Conservation (phyloP, 179 eudicot species). For the Gypsophila paniculata region DNA sequence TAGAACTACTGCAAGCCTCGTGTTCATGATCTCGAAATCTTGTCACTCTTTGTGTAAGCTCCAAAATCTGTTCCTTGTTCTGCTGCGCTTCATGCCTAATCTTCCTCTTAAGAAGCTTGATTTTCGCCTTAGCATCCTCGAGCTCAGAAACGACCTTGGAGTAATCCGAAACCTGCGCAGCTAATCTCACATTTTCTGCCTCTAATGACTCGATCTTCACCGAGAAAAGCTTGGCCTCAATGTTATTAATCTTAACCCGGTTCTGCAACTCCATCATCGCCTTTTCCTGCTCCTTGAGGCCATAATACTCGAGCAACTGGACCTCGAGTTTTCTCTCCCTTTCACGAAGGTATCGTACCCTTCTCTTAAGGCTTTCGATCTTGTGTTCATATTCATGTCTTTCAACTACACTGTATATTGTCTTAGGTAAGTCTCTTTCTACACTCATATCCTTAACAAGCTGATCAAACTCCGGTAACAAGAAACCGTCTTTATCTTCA, state of each 20-base stretch:
- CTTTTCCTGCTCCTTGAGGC: conserved; percentile 77
- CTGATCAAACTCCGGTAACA: conserved; percentile 60
- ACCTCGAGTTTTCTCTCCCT: conserved; percentile 60
- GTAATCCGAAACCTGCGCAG: conserved; percentile 56
- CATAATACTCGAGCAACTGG: conserved; percentile 76
- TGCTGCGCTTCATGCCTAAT: conserved; percentile 56
- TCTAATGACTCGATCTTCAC: conserved; percentile 61
- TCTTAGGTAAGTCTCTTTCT: conserved; percentile 22
- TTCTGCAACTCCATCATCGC: conserved; percentile 62
- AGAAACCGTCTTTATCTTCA: conserved; percentile 45
- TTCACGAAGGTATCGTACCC: conserved; percentile 52
- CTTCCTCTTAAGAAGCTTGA: conserved; percentile 56
- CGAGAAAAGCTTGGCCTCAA: conserved; percentile 55
- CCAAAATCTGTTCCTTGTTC: conserved; percentile 58
- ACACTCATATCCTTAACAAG: conserved; percentile 44
- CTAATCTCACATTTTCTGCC: conserved; percentile 55
- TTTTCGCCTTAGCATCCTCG: conserved; percentile 62
- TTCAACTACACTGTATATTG: conserved; percentile 25
- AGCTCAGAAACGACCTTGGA: conserved; percentile 57
- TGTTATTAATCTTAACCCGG: conserved; percentile 51
- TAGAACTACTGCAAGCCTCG: conserved; percentile 30
- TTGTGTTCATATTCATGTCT: conserved; percentile 47
- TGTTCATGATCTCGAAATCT: conserved; percentile 45
- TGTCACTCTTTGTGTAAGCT: conserved; percentile 58
- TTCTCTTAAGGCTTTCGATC: conserved; percentile 43